Base-by-base conservation (phyloP, 495 filamentous ascomycete species). In the Lasiosphaeria hispida region DNA sequence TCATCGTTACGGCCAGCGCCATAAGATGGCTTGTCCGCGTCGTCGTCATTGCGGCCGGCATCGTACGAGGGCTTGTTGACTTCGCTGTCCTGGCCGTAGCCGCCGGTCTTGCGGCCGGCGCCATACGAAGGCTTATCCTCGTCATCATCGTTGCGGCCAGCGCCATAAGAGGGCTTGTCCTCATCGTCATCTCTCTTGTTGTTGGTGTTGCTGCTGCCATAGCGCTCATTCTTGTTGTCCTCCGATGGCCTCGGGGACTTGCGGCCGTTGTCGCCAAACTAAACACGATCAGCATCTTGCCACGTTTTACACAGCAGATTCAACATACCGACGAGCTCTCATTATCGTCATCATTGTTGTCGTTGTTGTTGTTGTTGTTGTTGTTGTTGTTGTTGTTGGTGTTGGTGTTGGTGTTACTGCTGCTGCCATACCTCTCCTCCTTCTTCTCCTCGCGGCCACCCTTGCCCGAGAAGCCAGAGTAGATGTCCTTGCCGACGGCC, bases 401-500 rank as follows among this genome's bases (percentile, higher is more conserved):
- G 35, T 50, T 38, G 55, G 30, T 41, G 39, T 38, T 18, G 48
- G 50, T 52, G 30, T 43, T 48, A 48, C 34, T 47, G 48, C 14
- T 52, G 56, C 48, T 45, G 11, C 45, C 45, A 42, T 42, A 42
- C 34, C 10, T 15, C 47, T 17, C 11, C 13, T 7, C 40, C 37
- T 47, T 39, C 10, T 50, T 39, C 10, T 50, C 38, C 14, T 35
- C 33, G 18, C 14, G 11, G 41, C 48, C 45, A 37, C 54, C 48
- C n/a, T 37, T 52, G 8, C 19, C 39, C 23, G 34, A 47, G 14
- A 47, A 44, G 17, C 57, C 57, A 2, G 53, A 38, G 9, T 48
- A 41, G 36, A 60, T 10, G 14, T 45, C 57, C 61, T 60, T 60
- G 42, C 56, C 56, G 37, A 63, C 49, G 15, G 34, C 34, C 39